Conservation (phyloP, 164 flowering plant genomes). For the Piper betle region DNA sequence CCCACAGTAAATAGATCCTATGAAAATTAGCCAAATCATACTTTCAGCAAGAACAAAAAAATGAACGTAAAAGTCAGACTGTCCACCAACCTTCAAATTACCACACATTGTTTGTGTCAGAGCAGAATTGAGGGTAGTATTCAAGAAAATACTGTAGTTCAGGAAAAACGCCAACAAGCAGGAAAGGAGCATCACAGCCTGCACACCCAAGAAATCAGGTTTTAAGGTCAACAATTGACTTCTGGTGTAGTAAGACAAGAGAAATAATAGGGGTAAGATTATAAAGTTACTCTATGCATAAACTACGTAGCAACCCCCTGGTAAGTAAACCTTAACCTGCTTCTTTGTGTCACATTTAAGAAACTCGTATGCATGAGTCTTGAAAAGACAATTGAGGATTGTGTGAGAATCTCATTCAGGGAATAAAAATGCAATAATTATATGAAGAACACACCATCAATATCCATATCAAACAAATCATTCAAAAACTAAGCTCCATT, state of each 20-base stretch:
- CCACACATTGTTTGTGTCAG: slow-evolving; percentile 89
- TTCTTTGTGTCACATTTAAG: too few species aligned
- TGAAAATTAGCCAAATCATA: slow-evolving; percentile 1
- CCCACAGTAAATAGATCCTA: slow-evolving; percentile 87
- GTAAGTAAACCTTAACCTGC: too few species aligned
- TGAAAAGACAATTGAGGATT: too few species aligned
- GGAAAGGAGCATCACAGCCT: slow-evolving; percentile 75
- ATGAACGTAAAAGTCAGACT: background rate
- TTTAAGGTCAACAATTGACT: background rate
- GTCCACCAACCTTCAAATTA: slow-evolving; percentile 58
- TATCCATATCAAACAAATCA: too few species aligned
- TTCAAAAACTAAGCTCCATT: too few species aligned
- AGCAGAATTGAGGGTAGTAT: slow-evolving; percentile 83
- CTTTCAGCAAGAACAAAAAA: background rate
- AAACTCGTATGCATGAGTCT: too few species aligned
- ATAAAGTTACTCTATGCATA: too few species aligned
- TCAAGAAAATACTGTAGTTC: slow-evolving; percentile 64
- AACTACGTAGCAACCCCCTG: too few species aligned
- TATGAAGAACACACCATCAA: too few species aligned
- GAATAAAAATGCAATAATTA: too few species aligned
- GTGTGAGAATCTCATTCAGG: too few species aligned
- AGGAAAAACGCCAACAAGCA: slow-evolving; percentile 74
- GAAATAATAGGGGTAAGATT: too few species aligned
- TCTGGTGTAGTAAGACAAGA: background rate
- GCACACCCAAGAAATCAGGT: slow-evolving; percentile 15